Evolutionary conservation across 768 basidiomycete species (phyloP).

Genomic region (Hirschioporus abietinus): DNA sequence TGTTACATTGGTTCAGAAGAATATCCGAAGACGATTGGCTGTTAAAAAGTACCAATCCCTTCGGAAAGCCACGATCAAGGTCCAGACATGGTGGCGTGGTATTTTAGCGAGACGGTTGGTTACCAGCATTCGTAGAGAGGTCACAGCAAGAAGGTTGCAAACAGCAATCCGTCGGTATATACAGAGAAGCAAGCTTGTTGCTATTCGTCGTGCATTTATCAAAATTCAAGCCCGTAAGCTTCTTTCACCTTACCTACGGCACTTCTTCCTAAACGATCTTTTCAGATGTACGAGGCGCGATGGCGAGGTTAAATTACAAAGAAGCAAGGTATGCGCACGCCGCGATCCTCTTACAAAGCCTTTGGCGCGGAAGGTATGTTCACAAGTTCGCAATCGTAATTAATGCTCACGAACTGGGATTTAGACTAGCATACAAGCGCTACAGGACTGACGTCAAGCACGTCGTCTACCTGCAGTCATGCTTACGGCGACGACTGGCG

Average conservation of each 20-base stretch:
- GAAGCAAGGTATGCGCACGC: slow-evolving; percentile 54
- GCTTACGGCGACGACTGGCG: slow-evolving; percentile 83
- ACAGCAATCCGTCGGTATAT: slow-evolving; percentile 63
- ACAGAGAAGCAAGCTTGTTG: slow-evolving; percentile 66
- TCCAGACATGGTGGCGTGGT: slow-evolving; percentile 96
- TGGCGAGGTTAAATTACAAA: slow-evolving; percentile 55
- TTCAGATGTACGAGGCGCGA: slow-evolving; percentile 69
- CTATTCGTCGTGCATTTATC: slow-evolving; percentile 55
- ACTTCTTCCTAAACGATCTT: slow-evolving; percentile 12
- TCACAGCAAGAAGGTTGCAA: slow-evolving; percentile 75
- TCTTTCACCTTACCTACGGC: not conserved
- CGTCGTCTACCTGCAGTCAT: slow-evolving; percentile 86
- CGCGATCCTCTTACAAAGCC: slow-evolving; percentile 70
- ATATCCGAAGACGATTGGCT: slow-evolving; percentile 84
- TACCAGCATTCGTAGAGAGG: slow-evolving; percentile 63
- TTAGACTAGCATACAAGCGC: slow-evolving; percentile 48
- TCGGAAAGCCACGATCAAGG: slow-evolving; percentile 68
- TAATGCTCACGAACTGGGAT: slow-evolving; percentile 5
- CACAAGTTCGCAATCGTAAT: slow-evolving; percentile 6
- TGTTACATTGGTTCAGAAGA: slow-evolving; percentile 96
- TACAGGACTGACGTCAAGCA: slow-evolving; percentile 58
- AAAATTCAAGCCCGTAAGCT: slow-evolving; percentile 83
- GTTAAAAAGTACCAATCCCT: slow-evolving; percentile 72
- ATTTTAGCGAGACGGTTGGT: slow-evolving; percentile 70
- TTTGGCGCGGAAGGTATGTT: slow-evolving; percentile 85